These are phyloP conservation scores for Carnegiea gigantea DNA, from an alignment of 179 eudicot genomes.

Conservation along the genomic window DNA sequence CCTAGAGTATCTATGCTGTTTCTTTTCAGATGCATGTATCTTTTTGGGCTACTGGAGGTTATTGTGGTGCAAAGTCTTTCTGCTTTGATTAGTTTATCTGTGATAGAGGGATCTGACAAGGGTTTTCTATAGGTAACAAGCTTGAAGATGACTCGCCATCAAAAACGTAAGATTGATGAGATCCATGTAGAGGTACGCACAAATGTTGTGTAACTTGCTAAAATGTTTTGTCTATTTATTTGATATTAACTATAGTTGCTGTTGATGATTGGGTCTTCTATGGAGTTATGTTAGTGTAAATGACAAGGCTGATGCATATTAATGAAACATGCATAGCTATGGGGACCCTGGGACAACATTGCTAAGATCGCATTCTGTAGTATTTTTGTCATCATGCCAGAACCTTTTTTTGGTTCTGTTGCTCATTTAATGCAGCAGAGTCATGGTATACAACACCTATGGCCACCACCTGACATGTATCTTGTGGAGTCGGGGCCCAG, in stretches of 20 bases:
- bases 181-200: conserved; percentile 83
- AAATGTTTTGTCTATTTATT: neutral
- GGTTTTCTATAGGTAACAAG: conserved; percentile 60
- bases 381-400: no score
- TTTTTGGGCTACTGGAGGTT: neutral
- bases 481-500: no score
- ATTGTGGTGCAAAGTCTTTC: neutral
- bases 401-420: no score
- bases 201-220: neutral
- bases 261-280: neutral
- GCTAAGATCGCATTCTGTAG: no score
- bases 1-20: neutral
- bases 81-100: neutral
- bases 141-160: conserved; percentile 98
- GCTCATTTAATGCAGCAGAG: no score
- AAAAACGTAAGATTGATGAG: conserved; percentile 95
- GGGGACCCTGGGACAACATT: no score
- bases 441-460: no score
- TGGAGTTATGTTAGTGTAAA: neutral
- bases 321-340: no score
- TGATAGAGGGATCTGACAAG: conserved; percentile 15
- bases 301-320: no score
- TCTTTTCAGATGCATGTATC: neutral
- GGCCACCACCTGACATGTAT: no score
- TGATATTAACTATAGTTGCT: neutral